These are phyloP conservation scores for Pythium guiyangense DNA, from an alignment of 352 stramenopile species.

Conservation along the genomic window DNA sequence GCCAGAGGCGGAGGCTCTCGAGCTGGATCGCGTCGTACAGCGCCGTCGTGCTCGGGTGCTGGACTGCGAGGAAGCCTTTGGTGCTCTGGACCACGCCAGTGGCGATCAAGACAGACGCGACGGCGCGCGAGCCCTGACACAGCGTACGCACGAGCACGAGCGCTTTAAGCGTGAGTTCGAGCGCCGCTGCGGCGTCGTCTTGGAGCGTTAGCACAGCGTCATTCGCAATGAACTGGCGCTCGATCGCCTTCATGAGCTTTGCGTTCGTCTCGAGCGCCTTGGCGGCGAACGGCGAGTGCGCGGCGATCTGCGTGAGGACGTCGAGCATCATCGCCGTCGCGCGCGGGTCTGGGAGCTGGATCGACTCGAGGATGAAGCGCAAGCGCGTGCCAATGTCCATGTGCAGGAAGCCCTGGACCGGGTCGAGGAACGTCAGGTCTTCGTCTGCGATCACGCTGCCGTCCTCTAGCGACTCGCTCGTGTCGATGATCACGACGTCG, in stretches of 20 bases:
- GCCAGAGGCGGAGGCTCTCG: constrained; percentile 59
- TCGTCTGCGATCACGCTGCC: constrained; percentile 37
- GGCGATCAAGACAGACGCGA: constrained; percentile 29
- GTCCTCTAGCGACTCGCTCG: constrained; percentile 27
- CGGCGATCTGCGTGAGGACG: constrained; percentile 40
- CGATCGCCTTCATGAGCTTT: constrained; percentile 35
- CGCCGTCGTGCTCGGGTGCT: constrained; percentile 11
- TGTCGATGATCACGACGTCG: constrained; percentile 58
- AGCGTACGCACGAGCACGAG: constrained; percentile 39
- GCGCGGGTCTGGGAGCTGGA: constrained; percentile 36
- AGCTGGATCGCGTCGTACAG: constrained; percentile 37
- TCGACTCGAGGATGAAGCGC: constrained; percentile 42
- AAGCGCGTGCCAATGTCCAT: constrained; percentile 54
- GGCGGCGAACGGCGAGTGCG: constrained; percentile 42
- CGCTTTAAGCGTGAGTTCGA: constrained; percentile 34
- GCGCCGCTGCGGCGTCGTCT: constrained; percentile 16
- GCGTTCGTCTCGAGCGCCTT: constrained; percentile 41
- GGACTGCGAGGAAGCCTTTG: constrained; percentile 49
- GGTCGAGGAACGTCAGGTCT: constrained; percentile 44
- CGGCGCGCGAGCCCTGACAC: constrained; percentile 39
- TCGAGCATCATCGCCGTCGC: constrained; percentile 52
- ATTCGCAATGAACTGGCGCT: constrained; percentile 48
- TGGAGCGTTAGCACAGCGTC: constrained; percentile 31
- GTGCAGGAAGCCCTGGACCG: constrained; percentile 48
- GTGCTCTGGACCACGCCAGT: constrained; percentile 52